Evolutionary conservation across 2,329 filamentous ascomycete species (phyloP).

Genomic region (Boeremia exigua): DNA sequence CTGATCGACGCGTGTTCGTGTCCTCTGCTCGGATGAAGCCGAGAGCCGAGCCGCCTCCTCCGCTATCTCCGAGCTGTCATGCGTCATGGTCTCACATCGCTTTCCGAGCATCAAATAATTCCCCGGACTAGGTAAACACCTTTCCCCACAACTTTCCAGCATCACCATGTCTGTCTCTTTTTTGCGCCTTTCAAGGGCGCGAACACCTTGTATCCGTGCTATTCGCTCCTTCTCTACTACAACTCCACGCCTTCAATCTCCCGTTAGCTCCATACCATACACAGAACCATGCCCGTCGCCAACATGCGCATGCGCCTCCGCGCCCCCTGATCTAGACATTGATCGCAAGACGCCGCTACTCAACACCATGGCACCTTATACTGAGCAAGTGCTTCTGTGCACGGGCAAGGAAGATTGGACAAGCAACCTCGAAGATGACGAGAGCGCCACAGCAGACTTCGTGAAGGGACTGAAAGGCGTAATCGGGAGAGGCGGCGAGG

Average conservation of each 20-base stretch:
- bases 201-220: not conserved
- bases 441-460: constrained; percentile 58
- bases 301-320: constrained; percentile 76
- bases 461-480: constrained; percentile 72
- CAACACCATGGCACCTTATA: constrained; percentile 78
- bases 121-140: not conserved
- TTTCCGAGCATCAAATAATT: constrained; percentile 7
- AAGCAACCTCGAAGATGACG: constrained; percentile 84
- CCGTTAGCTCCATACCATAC: constrained; percentile 26
- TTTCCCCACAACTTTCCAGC: not conserved
- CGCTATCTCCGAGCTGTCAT: constrained; percentile 9
- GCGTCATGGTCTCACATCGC: constrained; percentile 10
- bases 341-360: constrained; percentile 73
- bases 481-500: constrained; percentile 51
- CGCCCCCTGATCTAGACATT: constrained; percentile 71
- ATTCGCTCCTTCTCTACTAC: constrained; percentile 16
- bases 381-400: constrained; percentile 82
- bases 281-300: constrained; percentile 69
- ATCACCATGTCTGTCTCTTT: constrained; percentile 1
- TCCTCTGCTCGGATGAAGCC: not conserved
- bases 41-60: constrained; percentile 1
- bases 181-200: constrained; percentile 1
- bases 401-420: constrained; percentile 83
- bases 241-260: constrained; percentile 6
- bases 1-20: no score